phyloP scores from a whole-genome alignment of 176 grass and related monocot genomes.

The Stipa capillata region DNA sequence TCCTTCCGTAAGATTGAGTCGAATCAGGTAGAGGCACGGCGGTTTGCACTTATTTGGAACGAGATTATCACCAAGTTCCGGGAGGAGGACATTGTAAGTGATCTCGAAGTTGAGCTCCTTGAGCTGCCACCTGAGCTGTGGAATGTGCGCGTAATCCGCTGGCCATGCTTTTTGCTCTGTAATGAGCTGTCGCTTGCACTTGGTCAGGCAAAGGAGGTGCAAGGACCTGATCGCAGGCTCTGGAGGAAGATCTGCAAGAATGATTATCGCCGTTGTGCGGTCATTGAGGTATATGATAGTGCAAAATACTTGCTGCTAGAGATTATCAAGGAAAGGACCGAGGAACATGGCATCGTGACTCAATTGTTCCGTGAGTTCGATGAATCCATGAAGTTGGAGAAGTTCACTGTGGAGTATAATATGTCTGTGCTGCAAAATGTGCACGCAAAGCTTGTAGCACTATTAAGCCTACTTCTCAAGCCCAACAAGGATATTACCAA shows the following conservation, averaged over 20 bases:
- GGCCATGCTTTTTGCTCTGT: conserved; percentile 91
- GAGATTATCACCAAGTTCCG: conserved; percentile 85
- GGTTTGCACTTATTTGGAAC: conserved; percentile 90
- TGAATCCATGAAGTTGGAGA: conserved; percentile 48
- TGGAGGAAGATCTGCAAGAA: conserved; percentile 93
- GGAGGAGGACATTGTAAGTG: conserved; percentile 92
- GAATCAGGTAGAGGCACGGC: conserved; percentile 62
- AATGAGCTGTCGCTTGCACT: conserved; percentile 88
- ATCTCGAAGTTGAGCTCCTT: conserved; percentile 68
- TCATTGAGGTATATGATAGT: conserved; percentile 91
- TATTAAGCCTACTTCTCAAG: conserved; percentile 48
- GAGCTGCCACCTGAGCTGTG: conserved; percentile 73
- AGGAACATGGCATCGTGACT: conserved; percentile 60
- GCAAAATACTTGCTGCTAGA: conserved; percentile 62
- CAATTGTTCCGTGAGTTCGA: conserved; percentile 67
- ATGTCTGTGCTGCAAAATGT: conserved; percentile 53
- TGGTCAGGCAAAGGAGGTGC: conserved; percentile 64
- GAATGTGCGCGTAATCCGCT: conserved; percentile 87
- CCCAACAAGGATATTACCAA: conserved; percentile 63
- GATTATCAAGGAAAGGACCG: conserved; percentile 57
- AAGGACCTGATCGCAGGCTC: conserved; percentile 50
- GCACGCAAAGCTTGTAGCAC: conserved; percentile 48
- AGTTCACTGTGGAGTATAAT: conserved; percentile 74
- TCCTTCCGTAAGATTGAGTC: conserved; percentile 86
- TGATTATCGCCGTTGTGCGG: conserved; percentile 75